Conservation (phyloP, 2,329 filamentous ascomycete species). For the Microsporum canis region DNA sequence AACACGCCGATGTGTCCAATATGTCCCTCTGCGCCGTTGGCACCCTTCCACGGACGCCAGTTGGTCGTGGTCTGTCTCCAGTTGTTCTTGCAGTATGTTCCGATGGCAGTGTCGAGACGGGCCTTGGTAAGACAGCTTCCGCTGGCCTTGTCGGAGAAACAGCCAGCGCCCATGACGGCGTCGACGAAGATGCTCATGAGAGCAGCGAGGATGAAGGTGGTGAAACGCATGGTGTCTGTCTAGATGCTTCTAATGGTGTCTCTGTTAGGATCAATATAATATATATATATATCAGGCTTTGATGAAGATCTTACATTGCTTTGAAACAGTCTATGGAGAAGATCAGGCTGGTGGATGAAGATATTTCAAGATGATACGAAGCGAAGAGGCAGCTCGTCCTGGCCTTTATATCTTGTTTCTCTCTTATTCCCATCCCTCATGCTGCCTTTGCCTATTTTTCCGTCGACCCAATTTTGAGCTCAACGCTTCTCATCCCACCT, state of each 20-base stretch:
- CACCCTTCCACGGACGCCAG: neutral
- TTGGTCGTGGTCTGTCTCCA: neutral
- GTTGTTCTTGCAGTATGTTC: conserved; percentile 1
- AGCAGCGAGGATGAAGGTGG: neutral
- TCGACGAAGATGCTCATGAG: conserved; percentile 1
- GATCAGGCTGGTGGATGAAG: neutral
- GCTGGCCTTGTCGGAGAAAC: neutral
- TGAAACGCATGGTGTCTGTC: neutral
- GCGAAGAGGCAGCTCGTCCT: neutral
- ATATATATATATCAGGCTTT: no score
- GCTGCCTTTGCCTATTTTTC: neutral
- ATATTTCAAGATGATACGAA: neutral
- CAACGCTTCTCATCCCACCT: neutral
- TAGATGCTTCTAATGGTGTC: no score
- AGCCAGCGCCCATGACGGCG: neutral
- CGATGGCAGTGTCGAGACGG: neutral
- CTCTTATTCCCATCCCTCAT: neutral
- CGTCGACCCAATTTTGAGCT: neutral
- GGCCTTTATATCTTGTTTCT: neutral
- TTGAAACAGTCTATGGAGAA: neutral
- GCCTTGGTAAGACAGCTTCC: neutral
- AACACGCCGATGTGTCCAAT: conserved; percentile 4
- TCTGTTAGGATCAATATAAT: no score
- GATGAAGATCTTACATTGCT: neutral
- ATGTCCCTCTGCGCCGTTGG: neutral